Percentiles rank a stretch among this genome's conserved stretches.
These are phyloP conservation scores for Pulicaria dysenterica DNA, from an alignment of 129 eudicot species.

Conservation along the genomic window DNA sequence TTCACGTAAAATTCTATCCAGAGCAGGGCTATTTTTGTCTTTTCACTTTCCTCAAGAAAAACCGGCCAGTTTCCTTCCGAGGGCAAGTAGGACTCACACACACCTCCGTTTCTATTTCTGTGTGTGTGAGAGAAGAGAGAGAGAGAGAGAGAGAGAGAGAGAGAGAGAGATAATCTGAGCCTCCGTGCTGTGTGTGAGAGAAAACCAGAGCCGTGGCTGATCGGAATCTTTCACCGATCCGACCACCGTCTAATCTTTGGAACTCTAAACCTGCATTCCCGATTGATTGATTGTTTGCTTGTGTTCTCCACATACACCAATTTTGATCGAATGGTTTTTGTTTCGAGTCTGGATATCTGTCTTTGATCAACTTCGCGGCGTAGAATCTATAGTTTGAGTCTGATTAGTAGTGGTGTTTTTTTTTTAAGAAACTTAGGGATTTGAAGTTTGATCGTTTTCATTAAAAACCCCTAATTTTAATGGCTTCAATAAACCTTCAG, in stretches of 20 bases:
- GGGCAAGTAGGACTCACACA: slow-evolving; percentile 29
- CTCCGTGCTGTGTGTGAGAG: slow-evolving; percentile 4
- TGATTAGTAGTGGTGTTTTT: neutral
- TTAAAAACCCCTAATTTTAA: slow-evolving; percentile 34
- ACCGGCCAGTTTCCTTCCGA: slow-evolving; percentile 35
- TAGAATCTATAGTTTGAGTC: slow-evolving; percentile 7
- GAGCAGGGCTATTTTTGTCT: slow-evolving; percentile 10
- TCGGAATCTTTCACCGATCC: slow-evolving; percentile 26
- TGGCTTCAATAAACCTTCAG: slow-evolving; percentile 31
- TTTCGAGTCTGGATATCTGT: neutral
- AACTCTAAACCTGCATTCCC: slow-evolving; percentile 27
- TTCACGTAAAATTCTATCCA: slow-evolving; percentile 18
- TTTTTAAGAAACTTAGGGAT: neutral
- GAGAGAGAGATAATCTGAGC: neutral
- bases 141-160: too few species aligned
- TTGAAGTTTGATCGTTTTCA: slow-evolving; percentile 10
- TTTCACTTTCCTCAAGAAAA: slow-evolving; percentile 3
- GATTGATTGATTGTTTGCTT: neutral
- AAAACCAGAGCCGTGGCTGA: slow-evolving; percentile 21
- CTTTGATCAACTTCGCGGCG: slow-evolving; percentile 20
- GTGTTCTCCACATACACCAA: slow-evolving; percentile 2
- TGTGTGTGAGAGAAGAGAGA: too few species aligned
- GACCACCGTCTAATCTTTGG: slow-evolving; percentile 1
- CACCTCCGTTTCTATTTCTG: slow-evolving; percentile 12
- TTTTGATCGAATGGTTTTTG: slow-evolving; percentile 24